These are phyloP conservation scores for Camptophora hylomeconis DNA, from an alignment of 2,329 filamentous ascomycete genomes.

Conservation along the genomic window DNA sequence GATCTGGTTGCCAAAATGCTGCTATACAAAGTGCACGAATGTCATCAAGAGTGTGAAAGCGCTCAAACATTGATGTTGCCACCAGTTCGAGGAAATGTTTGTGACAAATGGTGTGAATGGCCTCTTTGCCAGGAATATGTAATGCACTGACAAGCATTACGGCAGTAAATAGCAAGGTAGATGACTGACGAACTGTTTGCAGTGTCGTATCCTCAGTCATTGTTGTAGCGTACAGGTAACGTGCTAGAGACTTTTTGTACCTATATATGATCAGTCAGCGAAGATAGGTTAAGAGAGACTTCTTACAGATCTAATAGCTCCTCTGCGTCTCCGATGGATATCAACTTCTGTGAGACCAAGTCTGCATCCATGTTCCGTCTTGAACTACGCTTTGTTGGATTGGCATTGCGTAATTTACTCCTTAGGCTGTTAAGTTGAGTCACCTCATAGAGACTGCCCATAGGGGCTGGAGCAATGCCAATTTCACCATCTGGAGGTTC, in stretches of 20 bases:
- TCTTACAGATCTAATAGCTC: constrained; percentile 13
- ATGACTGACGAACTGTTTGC: constrained; percentile 40
- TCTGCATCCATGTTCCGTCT: constrained; percentile 16
- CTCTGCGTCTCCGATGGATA: constrained; percentile 14
- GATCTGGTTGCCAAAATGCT: constrained; percentile 49
- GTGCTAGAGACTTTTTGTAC: constrained; percentile 16
- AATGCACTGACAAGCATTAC: constrained; percentile 46
- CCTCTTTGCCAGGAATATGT: constrained; percentile 42
- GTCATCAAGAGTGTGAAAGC: constrained; percentile 44
- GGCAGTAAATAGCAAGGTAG: constrained; percentile 41
- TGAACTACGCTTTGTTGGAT: constrained; percentile 13
- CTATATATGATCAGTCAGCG: constrained; percentile 4
- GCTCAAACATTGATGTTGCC: constrained; percentile 43
- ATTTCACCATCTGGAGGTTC: constrained; percentile 19
- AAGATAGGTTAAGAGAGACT: neutral
- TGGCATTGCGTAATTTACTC: constrained; percentile 12
- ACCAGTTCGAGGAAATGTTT: constrained; percentile 45
- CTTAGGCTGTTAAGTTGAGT: constrained; percentile 30
- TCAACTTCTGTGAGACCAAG: constrained; percentile 12
- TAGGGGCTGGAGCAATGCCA: constrained; percentile 35
- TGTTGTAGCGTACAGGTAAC: constrained; percentile 22
- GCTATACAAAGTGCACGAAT: constrained; percentile 48
- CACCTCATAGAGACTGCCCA: constrained; percentile 42
- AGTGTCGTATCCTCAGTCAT: constrained; percentile 38
- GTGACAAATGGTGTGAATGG: constrained; percentile 42